phyloP scores from a whole-genome alignment of 2,329 filamentous ascomycete species.

The Epichloe bromicola region DNA sequence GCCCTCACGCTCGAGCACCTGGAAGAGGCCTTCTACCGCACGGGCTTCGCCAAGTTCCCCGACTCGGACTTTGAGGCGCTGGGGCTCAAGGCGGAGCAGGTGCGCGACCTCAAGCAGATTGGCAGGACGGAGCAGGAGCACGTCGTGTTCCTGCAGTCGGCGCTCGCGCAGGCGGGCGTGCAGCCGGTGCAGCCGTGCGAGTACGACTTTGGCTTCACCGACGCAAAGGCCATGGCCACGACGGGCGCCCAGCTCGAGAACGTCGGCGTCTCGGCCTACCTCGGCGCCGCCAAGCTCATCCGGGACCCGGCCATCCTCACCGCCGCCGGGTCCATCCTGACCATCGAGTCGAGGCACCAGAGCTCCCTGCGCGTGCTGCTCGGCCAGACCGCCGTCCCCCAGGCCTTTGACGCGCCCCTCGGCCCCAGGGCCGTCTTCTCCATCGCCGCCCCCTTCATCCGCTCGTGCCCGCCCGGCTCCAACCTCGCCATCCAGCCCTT shows the following conservation, averaged over 20 bases:
- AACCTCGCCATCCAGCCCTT: conserved; percentile 50
- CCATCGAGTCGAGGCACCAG: conserved; percentile 62
- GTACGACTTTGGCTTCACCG: conserved; percentile 60
- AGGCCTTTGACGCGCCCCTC: conserved; percentile 58
- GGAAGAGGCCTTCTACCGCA: conserved; percentile 58
- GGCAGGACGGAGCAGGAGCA: conserved; percentile 45
- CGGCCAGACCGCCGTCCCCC: conserved; percentile 46
- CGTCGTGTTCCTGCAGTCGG: conserved; percentile 31
- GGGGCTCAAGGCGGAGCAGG: conserved; percentile 17
- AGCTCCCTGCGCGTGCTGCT: conserved; percentile 54
- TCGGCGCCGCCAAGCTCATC: conserved; percentile 57
- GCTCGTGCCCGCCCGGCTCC: conserved; percentile 54
- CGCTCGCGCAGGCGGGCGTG: conserved; percentile 48
- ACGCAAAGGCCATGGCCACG: conserved; percentile 53
- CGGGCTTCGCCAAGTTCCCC: conserved; percentile 56
- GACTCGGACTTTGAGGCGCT: conserved; percentile 49
- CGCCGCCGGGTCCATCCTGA: conserved; percentile 57
- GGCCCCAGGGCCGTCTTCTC: conserved; percentile 58
- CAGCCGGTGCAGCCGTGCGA: conserved; percentile 55
- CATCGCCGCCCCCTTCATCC: conserved; percentile 60
- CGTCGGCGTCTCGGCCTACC: conserved; percentile 60
- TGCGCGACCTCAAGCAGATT: conserved; percentile 44
- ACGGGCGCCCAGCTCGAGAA: conserved; percentile 60
- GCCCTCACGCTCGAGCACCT: conserved; percentile 64
- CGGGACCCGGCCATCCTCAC: conserved; percentile 45